These are phyloP conservation scores for Chondrus crispus DNA, from an alignment of 23 red algal genomes.

Conservation along the genomic window DNA sequence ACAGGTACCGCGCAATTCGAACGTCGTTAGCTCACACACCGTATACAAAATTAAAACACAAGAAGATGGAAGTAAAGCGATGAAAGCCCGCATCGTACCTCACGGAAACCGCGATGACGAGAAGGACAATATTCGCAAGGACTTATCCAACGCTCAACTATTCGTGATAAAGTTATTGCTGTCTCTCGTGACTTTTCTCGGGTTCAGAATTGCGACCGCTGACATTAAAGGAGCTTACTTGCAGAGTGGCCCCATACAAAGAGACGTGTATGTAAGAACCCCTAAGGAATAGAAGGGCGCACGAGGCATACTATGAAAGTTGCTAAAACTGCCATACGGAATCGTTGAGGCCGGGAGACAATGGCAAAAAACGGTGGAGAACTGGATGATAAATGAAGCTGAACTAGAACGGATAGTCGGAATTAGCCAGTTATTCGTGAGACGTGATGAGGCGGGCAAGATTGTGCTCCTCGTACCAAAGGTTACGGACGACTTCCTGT, in stretches of 20 bases:
- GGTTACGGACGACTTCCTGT: neutral
- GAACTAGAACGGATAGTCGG: neutral
- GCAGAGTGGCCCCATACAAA: constrained; percentile 9
- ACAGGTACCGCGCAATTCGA: neutral
- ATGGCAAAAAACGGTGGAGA: neutral
- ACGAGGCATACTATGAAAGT: neutral
- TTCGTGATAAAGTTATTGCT: neutral
- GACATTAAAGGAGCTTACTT: constrained; percentile 30
- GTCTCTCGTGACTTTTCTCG: neutral
- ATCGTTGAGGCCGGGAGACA: neutral
- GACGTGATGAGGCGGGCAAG: neutral
- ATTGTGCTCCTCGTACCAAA: neutral
- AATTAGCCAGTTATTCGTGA: neutral
- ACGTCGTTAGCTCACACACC: constrained; percentile 27
- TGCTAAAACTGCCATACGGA: constrained; percentile 17
- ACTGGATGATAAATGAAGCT: neutral
- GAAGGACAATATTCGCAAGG: too few relatives aligned
- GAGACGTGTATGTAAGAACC: constrained; percentile 10
- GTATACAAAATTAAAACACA: constrained; percentile 40
- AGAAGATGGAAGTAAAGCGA: neutral
- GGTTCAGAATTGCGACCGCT: neutral
- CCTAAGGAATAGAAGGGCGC: neutral
- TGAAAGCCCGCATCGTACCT: neutral
- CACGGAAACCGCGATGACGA: constrained; percentile 9
- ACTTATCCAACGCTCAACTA: too few relatives aligned